Conservation (phyloP, 2,329 filamentous ascomycete species). For the Penicillium hordei region DNA sequence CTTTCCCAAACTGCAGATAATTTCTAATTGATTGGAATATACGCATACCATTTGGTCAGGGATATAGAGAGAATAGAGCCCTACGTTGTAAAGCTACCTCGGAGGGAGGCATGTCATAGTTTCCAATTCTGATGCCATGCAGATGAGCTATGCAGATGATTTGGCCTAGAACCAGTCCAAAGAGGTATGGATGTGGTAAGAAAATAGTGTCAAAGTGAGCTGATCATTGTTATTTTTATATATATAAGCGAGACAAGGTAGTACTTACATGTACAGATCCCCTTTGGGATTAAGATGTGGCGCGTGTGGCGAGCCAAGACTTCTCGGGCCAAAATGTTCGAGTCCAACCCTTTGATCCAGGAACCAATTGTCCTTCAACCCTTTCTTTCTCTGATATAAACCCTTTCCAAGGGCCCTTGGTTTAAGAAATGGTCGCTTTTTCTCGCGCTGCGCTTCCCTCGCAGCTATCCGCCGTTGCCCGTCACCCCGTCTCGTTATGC, state of each 20-base stretch:
- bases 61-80: not conserved
- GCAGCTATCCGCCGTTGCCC: conserved; percentile 18
- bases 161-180: not conserved
- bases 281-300: conserved; percentile 5
- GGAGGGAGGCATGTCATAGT: not conserved
- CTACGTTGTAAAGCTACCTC: not conserved
- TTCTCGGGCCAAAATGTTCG: conserved; percentile 21
- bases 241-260: not conserved
- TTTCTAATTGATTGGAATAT: conserved; percentile 16
- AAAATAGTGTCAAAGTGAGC: not conserved
- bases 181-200: not conserved
- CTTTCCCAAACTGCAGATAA: conserved; percentile 15
- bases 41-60: not conserved
- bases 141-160: conserved; percentile 9
- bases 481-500: conserved; percentile 17
- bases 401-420: not conserved
- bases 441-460: conserved; percentile 24
- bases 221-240: not conserved
- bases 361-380: conserved; percentile 10
- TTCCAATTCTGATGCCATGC: conserved; percentile 9
- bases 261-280: not conserved
- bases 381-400: not conserved
- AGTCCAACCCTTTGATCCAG: conserved; percentile 6
- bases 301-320: conserved; percentile 21
- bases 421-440: conserved; percentile 23